phyloP scores from a whole-genome alignment of 1,284 basidiomycete genomes.

The Erythrobasidium hasegawianum region DNA sequence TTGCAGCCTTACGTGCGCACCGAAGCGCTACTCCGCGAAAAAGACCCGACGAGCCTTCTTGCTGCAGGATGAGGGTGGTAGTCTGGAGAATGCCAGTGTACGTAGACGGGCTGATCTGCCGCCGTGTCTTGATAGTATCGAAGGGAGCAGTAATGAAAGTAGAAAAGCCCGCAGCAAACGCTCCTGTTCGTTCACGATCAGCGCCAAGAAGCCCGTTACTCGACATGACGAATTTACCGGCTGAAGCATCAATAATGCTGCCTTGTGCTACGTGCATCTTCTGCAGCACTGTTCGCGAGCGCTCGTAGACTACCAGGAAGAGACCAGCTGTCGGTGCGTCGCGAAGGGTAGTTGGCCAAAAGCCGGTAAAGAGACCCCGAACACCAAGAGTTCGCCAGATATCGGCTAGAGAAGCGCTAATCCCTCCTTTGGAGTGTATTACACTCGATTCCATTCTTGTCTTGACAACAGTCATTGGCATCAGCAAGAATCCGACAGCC shows the following conservation, averaged over 20 bases:
- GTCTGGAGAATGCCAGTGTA: slow-evolving; percentile 36
- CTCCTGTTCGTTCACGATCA: slow-evolving; percentile 37
- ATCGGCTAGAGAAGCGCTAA: slow-evolving; percentile 52
- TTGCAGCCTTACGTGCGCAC: slow-evolving; percentile 80
- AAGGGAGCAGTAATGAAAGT: slow-evolving; percentile 46
- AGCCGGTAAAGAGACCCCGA: slow-evolving; percentile 79
- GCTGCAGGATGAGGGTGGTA: slow-evolving; percentile 34
- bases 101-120: slow-evolving; percentile 38
- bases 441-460: slow-evolving; percentile 79
- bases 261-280: not conserved
- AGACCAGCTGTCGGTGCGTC: slow-evolving; percentile 96
- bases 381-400: slow-evolving; percentile 66
- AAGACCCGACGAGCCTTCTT: slow-evolving; percentile 58
- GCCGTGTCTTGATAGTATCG: slow-evolving; percentile 45
- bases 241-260: slow-evolving; percentile 15
- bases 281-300: slow-evolving; percentile 32
- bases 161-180: slow-evolving; percentile 42
- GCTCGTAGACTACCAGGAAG: slow-evolving; percentile 86
- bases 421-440: slow-evolving; percentile 4
- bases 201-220: too few relatives aligned
- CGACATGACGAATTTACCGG: slow-evolving; percentile 7
- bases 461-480: slow-evolving; percentile 91
- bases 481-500: slow-evolving; percentile 78
- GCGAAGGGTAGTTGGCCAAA: slow-evolving; percentile 58
- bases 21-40: slow-evolving; percentile 80